phyloP scores from a whole-genome alignment of 257 asterid genomes.

The Solanum sparsipilum region DNA sequence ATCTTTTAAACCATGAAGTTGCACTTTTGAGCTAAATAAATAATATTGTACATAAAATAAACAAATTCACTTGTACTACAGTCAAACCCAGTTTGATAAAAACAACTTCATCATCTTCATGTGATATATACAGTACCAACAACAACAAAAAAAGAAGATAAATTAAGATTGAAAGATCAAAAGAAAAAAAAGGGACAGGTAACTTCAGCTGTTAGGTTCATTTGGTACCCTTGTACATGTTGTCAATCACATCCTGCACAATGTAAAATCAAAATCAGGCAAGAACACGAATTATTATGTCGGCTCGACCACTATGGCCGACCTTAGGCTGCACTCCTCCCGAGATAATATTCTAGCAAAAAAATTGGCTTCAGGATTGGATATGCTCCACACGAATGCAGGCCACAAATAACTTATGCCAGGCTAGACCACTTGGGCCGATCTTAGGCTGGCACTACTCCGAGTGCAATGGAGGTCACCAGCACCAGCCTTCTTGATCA shows the following conservation, averaged over 20 bases:
- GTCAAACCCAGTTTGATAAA: not conserved
- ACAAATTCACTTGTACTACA: not conserved
- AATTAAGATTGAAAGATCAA: not conserved
- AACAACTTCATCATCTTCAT: not conserved
- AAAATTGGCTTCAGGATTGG: not conserved
- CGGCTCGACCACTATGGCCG: constrained; percentile 26
- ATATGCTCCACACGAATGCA: not conserved
- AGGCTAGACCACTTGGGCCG: constrained; percentile 27
- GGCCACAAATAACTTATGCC: constrained; percentile 1
- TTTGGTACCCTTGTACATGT: constrained; percentile 5
- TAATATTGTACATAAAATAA: not conserved
- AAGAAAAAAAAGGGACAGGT: not conserved
- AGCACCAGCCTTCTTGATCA: not conserved
- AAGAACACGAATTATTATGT: not conserved
- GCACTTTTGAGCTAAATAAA: not conserved
- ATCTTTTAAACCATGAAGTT: not conserved
- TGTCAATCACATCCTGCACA: not conserved
- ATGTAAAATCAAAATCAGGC: not conserved
- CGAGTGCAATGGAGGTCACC: not conserved
- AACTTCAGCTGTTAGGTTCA: not conserved
- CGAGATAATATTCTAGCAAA: not conserved
- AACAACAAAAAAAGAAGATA: not conserved
- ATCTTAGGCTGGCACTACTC: constrained; percentile 22
- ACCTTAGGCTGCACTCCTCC: constrained; percentile 28
- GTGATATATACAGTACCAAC: not conserved